Conservation (phyloP, 2,329 filamentous ascomycete species). For the Phyllosticta citriasiana region DNA sequence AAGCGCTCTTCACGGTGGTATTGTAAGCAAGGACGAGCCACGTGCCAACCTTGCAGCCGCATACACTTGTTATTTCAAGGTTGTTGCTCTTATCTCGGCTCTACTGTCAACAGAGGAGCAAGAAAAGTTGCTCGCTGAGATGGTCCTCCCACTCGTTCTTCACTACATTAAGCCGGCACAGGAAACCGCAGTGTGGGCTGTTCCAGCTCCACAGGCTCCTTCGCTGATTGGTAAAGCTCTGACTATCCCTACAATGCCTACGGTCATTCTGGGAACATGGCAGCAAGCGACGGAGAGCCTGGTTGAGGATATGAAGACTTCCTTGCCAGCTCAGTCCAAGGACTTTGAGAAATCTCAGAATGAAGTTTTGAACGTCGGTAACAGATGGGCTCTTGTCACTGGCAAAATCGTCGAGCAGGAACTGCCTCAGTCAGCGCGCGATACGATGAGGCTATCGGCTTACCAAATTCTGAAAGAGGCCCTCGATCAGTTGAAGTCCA, state of each 20-base stretch:
- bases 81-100: conserved; percentile 41
- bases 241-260: conserved; percentile 32
- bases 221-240: conserved; percentile 33
- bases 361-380: conserved; percentile 53
- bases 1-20: conserved; percentile 57
- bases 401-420: conserved; percentile 15
- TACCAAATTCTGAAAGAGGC: conserved; percentile 38
- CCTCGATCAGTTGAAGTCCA: conserved; percentile 38
- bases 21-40: conserved; percentile 65
- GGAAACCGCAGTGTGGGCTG: conserved; percentile 40
- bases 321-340: conserved; percentile 71
- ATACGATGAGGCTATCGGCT: conserved; percentile 24
- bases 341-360: conserved; percentile 66
- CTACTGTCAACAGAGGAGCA: conserved; percentile 34
- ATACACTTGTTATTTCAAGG: conserved; percentile 66
- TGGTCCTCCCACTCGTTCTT: conserved; percentile 42
- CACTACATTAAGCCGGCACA: conserved; percentile 42
- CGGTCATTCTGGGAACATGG: conserved; percentile 52
- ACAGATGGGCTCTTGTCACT: conserved; percentile 51
- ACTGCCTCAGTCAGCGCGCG: background rate
- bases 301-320: conserved; percentile 58
- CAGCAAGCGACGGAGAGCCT: conserved; percentile 49
- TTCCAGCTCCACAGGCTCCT: conserved; percentile 32
- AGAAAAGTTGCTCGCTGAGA: conserved; percentile 34
- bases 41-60: conserved; percentile 56